A percentile compares a stretch with the other conserved stretches of the same genome.
These are phyloP conservation scores for Lithohypha guttulata DNA, from an alignment of 2,329 filamentous ascomycete species.

Conservation along the genomic window DNA sequence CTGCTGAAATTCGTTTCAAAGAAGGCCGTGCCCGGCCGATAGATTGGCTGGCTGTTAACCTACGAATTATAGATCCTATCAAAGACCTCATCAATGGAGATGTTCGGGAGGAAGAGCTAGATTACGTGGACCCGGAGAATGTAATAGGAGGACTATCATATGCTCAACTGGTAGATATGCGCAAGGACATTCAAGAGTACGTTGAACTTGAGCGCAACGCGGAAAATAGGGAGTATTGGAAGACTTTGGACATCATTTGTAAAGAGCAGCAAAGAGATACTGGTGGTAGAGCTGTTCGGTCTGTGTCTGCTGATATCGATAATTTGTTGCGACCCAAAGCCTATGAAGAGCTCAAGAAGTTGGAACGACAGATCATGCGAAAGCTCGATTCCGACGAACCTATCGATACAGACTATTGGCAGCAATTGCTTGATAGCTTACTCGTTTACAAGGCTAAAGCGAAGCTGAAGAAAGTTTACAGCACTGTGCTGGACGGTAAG, in stretches of 20 bases:
- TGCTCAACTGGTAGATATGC: constrained; percentile 60
- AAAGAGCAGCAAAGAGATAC: constrained; percentile 55
- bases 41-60: constrained; percentile 83
- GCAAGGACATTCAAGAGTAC: constrained; percentile 72
- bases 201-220: constrained; percentile 66
- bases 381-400: constrained; percentile 84
- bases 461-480: constrained; percentile 66
- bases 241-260: constrained; percentile 73
- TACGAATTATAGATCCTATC: constrained; percentile 78
- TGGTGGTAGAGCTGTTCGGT: constrained; percentile 66
- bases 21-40: constrained; percentile 85
- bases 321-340: constrained; percentile 75
- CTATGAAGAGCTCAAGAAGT: constrained; percentile 69
- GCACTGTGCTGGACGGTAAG: constrained; percentile 61
- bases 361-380: constrained; percentile 75
- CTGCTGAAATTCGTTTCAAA: constrained; percentile 86
- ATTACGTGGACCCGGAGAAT: constrained; percentile 68
- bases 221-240: constrained; percentile 82
- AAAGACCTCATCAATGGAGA: constrained; percentile 74
- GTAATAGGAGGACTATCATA: constrained; percentile 64
- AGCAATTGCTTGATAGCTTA: constrained; percentile 75
- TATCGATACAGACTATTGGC: constrained; percentile 97
- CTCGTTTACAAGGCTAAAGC: constrained; percentile 87
- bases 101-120: constrained; percentile 62
- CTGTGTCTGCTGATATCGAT: constrained; percentile 80